These are phyloP conservation scores for Phytophthora pseudosyringae DNA, from an alignment of 352 stramenopile genomes.

Conservation along the genomic window DNA sequence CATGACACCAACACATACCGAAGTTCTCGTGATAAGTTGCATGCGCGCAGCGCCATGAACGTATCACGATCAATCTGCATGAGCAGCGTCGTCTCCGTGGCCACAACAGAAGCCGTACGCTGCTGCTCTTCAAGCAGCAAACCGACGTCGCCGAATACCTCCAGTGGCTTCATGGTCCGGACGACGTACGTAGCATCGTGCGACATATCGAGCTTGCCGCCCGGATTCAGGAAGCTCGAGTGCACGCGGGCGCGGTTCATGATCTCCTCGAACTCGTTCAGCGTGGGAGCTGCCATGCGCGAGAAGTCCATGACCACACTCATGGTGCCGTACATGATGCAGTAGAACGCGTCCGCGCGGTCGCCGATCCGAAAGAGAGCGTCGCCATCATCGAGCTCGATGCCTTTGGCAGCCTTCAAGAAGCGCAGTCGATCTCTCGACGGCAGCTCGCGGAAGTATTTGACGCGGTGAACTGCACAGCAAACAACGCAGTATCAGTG, in stretches of 20 bases:
- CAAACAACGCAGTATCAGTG: neutral
- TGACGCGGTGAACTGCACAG: conserved; percentile 55
- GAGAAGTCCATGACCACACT: conserved; percentile 80
- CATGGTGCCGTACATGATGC: conserved; percentile 76
- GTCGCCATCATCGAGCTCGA: conserved; percentile 69
- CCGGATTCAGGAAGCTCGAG: conserved; percentile 69
- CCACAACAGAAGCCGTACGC: conserved; percentile 72
- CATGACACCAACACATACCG: conserved; percentile 32
- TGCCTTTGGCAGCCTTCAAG: conserved; percentile 66
- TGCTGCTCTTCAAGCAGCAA: conserved; percentile 61
- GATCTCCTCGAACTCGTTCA: conserved; percentile 80
- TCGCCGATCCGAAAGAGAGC: conserved; percentile 77
- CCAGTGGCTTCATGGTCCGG: conserved; percentile 63
- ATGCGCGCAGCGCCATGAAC: conserved; percentile 66
- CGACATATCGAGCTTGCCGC: conserved; percentile 48
- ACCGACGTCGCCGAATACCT: conserved; percentile 78
- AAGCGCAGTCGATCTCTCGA: conserved; percentile 61
- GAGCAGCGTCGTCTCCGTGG: conserved; percentile 68
- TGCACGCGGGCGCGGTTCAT: conserved; percentile 72
- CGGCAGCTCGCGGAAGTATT: conserved; percentile 70
- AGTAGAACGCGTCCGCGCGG: conserved; percentile 76
- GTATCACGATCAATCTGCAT: conserved; percentile 75
- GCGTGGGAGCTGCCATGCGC: conserved; percentile 64
- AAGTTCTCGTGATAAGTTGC: conserved; percentile 60
- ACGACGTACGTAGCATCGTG: conserved; percentile 68